Conservation (phyloP, 176 grass and related monocot species). For the Triticum urartu region DNA sequence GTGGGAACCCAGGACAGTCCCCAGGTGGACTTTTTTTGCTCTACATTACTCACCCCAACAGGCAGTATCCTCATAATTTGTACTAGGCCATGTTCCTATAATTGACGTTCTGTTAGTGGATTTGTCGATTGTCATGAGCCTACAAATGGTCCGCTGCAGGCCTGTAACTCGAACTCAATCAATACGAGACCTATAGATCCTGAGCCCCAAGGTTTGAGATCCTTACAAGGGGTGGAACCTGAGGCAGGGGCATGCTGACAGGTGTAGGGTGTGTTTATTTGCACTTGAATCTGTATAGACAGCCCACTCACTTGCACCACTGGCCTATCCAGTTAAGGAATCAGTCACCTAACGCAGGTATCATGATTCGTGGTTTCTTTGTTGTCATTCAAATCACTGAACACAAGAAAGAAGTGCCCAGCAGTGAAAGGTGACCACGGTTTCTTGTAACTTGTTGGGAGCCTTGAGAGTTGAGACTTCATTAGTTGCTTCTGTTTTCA, state of each 20-base stretch:
- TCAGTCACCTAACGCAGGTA: background rate
- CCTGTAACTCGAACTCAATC: background rate
- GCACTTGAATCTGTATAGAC: background rate
- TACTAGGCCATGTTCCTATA: background rate
- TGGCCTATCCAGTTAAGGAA: background rate
- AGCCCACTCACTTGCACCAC: background rate
- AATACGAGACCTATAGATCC: background rate
- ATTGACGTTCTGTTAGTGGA: no score
- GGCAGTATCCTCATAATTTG: background rate
- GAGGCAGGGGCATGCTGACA: background rate
- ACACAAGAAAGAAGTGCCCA: slow-evolving; percentile 9
- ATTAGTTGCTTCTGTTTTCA: background rate
- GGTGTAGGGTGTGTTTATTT: background rate
- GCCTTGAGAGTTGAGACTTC: background rate
- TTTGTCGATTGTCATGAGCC: no score
- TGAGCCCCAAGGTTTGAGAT: background rate
- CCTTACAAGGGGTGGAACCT: background rate
- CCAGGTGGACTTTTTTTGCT: background rate
- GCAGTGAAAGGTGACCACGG: background rate
- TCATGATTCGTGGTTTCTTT: background rate
- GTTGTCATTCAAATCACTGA: background rate
- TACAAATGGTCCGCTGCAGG: background rate
- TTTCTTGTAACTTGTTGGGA: background rate
- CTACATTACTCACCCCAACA: background rate
- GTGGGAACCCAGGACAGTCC: background rate